Evolutionary conservation across 495 filamentous ascomycete genomes (phyloP).

Genomic region (Bombardia bombarda): DNA sequence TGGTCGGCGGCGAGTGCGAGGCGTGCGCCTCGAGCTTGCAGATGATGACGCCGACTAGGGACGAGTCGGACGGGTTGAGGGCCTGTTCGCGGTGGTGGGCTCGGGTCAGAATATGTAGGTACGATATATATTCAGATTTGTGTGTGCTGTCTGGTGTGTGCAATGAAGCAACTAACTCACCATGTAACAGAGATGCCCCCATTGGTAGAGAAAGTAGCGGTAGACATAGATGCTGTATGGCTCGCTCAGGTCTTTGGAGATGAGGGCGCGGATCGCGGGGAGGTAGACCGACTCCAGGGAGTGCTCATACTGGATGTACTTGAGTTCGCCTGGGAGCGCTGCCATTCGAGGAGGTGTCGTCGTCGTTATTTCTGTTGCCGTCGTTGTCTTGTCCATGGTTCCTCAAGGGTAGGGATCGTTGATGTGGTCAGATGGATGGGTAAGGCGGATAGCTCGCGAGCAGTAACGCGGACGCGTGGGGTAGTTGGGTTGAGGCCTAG

Average conservation of each 20-base stretch:
- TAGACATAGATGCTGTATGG: slow-evolving; percentile 99
- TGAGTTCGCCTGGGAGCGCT: slow-evolving; percentile 46
- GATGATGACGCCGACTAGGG: slow-evolving; percentile 80
- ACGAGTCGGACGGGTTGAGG: slow-evolving; percentile 47
- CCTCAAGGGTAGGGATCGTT: too few species aligned
- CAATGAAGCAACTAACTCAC: too few species aligned
- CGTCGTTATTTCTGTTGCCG: slow-evolving; percentile 1
- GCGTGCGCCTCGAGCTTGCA: slow-evolving; percentile 89
- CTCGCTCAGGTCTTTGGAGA: slow-evolving; percentile 94
- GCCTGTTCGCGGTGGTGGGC: slow-evolving; percentile 44
- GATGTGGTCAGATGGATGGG: too few species aligned
- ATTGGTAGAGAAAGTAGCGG: slow-evolving; percentile 97
- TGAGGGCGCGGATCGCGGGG: slow-evolving; percentile 80
- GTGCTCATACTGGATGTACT: slow-evolving; percentile 78
- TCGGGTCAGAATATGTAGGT: too few species aligned
- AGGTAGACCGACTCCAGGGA: slow-evolving; percentile 73
- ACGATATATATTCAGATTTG: too few species aligned
- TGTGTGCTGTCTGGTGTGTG: too few species aligned
- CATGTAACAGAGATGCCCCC: slow-evolving; percentile 93
- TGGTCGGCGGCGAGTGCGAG: slow-evolving; percentile 56
- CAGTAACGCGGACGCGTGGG: too few species aligned
- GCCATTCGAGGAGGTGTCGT: slow-evolving; percentile 14
- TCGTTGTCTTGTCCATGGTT: not conserved
- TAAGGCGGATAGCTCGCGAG: too few species aligned
- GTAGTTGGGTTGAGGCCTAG: too few species aligned